Conservation (phyloP, 2,329 filamentous ascomycete genomes). For the Cercospora sesami region DNA sequence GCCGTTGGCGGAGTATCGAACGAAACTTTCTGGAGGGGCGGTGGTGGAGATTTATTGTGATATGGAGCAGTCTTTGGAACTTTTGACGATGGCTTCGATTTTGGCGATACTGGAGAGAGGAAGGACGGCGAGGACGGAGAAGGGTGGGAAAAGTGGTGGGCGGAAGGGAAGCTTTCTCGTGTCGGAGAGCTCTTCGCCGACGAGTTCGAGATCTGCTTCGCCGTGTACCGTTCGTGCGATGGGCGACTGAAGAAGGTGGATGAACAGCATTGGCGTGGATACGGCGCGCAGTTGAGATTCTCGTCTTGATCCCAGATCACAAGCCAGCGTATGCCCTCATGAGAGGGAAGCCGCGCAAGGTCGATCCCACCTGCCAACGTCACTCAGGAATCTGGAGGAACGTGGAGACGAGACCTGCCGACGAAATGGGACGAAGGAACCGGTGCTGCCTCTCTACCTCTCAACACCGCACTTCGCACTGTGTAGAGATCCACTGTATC, state of each 20-base stretch:
- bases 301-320: not conserved
- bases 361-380: not conserved
- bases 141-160: not conserved
- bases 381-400: not conserved
- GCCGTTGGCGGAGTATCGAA: not conserved
- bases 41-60: not conserved
- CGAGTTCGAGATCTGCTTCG: not conserved
- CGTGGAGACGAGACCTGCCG: not conserved
- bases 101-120: not conserved
- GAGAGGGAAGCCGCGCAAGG: not conserved
- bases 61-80: constrained; percentile 2
- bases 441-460: not conserved
- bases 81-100: constrained; percentile 9
- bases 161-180: not conserved
- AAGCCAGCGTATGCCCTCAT: not conserved
- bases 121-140: not conserved
- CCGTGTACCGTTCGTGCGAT: not conserved
- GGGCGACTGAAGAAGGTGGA: not conserved
- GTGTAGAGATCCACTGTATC: not conserved
- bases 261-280: not conserved
- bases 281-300: not conserved
- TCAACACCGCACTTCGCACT: not conserved
- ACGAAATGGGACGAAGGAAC: not conserved
- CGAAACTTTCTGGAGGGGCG: not conserved
- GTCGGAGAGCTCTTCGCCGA: not conserved